Evolutionary conservation across 116 monocot genomes (phyloP).

Genomic region (Zostera marina): DNA sequence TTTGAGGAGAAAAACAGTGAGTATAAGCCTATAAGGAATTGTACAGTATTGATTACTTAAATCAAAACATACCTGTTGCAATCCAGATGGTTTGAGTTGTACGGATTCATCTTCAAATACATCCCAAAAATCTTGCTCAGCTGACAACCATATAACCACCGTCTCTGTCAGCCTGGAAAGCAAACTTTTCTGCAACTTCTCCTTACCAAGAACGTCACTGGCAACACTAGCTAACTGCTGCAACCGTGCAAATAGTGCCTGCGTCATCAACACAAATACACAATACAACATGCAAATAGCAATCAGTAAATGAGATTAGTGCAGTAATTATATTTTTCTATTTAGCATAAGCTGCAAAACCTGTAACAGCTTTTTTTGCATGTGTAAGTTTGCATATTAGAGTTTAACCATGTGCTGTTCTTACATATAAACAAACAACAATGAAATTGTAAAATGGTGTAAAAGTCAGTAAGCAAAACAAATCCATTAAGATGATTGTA

Average conservation of each 20-base stretch:
- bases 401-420: too few species aligned
- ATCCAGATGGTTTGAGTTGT: constrained; percentile 55
- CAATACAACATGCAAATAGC: not conserved
- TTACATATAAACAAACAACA: too few species aligned
- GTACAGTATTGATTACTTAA: too few species aligned
- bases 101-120: constrained; percentile 74
- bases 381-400: too few species aligned
- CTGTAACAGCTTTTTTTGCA: too few species aligned
- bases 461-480: not conserved
- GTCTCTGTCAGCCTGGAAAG: constrained; percentile 80
- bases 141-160: constrained; percentile 83
- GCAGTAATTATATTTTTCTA: not conserved
- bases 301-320: not conserved
- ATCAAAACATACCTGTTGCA: constrained; percentile 53
- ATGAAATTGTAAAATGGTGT: too few species aligned
- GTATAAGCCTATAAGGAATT: too few species aligned
- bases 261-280: constrained; percentile 2
- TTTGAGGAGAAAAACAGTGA: not conserved
- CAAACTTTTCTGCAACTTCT: constrained; percentile 74
- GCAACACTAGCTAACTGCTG: constrained; percentile 77
- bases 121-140: constrained; percentile 94
- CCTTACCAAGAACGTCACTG: constrained; percentile 65
- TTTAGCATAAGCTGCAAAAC: too few species aligned
- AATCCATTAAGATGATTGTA: not conserved
- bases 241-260: constrained; percentile 87